Base-by-base conservation (phyloP, 2,329 filamentous ascomycete species). In the Lecanicillium sp. region DNA sequence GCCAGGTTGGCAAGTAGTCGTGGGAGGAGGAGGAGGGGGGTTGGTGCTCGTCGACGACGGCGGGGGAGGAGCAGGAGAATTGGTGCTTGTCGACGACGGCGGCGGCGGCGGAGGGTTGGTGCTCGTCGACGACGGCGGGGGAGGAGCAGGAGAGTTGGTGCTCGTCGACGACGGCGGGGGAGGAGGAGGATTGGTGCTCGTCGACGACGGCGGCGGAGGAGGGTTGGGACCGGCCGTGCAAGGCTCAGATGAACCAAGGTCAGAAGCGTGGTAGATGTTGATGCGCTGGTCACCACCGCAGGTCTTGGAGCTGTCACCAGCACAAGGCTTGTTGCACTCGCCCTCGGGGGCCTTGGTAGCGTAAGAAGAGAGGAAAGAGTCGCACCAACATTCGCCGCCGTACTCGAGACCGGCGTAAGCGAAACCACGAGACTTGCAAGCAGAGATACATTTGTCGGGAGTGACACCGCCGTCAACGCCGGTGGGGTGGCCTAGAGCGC, bases 321-420 rank as follows among this genome's bases (percentile, higher is more conserved):
- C 58, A 54, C 67, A 69, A 10, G 58, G 54, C 45, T 55, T 57
- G 35, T 63, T 60, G 52, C 65, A 67, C 20, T 58, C 48, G 44
- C 48, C 33, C n/a, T 57, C 50, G 42, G 65, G 57, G 10, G 66
- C 68, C 30, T 64, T 56, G 26, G 51, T 52, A 2, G 68, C 72
- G 44, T 66, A 64, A 53, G 73, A 73, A 33, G 74, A 77, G 24
- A 81, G 65, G 26, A 79, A 69, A 30, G 73, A 72, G 36, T 73
- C 74, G 54, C 74, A 77, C 58, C 67, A 76, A 53, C 72, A 77
- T 55, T 75, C 68, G 20, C 64, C 56, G 17, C 68, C 68, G 46
- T 64, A 75, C 60, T 77, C 70, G 9, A 68, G 65, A 47, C 74
- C 73, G 20, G 74, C 74, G 44, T 72, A 69, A 30, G 72, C 69